Base-by-base conservation (phyloP, 2,329 filamentous ascomycete species). In the Plectosphaerella cucumerina region DNA sequence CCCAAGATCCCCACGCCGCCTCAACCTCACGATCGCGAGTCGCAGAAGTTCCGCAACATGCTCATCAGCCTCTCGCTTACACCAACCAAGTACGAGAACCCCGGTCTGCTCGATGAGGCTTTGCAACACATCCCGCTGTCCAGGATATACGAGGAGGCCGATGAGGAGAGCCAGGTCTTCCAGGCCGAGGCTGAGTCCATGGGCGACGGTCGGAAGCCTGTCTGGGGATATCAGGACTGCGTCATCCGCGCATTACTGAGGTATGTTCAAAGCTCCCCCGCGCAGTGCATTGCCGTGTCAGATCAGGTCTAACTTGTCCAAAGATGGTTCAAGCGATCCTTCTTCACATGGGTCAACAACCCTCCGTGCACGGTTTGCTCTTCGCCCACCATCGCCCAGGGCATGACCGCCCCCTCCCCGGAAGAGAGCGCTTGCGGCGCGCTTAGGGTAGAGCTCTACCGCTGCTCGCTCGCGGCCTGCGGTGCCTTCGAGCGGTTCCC, bases 221-320 rank as follows among this genome's bases (percentile, higher is more conserved):
- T 91, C 74, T 97, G 93, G 93, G 93, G 92, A 51, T 97, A 97
- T 66, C 93, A 97, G 70, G 94, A 99, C 71, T 99, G 93, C 68
- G 90, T 97, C 50, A 87, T 97, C 63, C 82, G 89, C 58, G 90
- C 93, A 54, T 76, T 97, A 57, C 76, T 97, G 63, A 86, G 85
- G 88, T 56, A 35, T 35, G 55, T 51, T 37, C n/a, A 8, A 6
- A n/a, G 4, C 10, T 22, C 42, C 5, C 4, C 42, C 20, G 3
- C 14, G 14, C n/a, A 21, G 10, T 42, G 37, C n/a, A n/a, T n/a
- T n/a, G n/a, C 11, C 11, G 34, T 10, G 12, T 47, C n/a, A 31
- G 8, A 31, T 9, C 8, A 31, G 14, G 23, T 49, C 49, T 51
- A 39, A 59, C 52, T 51, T 44, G 21, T 42, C 17, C 48, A 48